These are phyloP conservation scores for Chlamydomonas asymmetrica DNA, from an alignment of 139 green algal genomes.

Conservation along the genomic window DNA sequence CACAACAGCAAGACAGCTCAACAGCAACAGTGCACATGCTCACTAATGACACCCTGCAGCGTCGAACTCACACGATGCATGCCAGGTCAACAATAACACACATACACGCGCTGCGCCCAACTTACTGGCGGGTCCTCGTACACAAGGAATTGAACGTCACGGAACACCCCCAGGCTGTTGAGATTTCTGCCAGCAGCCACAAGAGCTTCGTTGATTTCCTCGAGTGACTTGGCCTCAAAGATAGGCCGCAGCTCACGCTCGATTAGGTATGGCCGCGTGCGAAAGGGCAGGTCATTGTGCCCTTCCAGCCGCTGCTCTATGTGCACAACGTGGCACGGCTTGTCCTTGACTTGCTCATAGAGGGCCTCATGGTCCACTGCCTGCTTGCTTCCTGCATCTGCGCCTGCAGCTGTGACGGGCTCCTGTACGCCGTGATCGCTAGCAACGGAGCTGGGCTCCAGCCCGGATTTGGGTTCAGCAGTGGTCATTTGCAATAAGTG, in stretches of 20 bases:
- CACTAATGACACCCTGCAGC: too few relatives aligned
- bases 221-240: slow-evolving; percentile 52
- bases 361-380: slow-evolving; percentile 28
- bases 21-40: too few relatives aligned
- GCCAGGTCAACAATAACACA: too few relatives aligned
- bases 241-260: slow-evolving; percentile 48
- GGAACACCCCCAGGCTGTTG: slow-evolving; percentile 66
- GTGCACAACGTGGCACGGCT: slow-evolving; percentile 31
- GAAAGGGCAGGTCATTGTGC: slow-evolving; percentile 2
- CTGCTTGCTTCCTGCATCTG: too few relatives aligned
- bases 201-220: slow-evolving; percentile 67
- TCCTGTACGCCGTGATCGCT: too few relatives aligned
- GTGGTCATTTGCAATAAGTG: too few relatives aligned
- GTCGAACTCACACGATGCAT: too few relatives aligned
- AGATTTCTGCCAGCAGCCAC: slow-evolving; percentile 55
- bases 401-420: too few relatives aligned
- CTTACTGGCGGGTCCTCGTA: slow-evolving; percentile 39
- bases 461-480: neutral
- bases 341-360: slow-evolving; percentile 43
- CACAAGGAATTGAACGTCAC: slow-evolving; percentile 57
- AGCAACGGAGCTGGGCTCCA: too few relatives aligned
- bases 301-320: slow-evolving; percentile 30
- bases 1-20: too few relatives aligned
- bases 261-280: slow-evolving; percentile 35
- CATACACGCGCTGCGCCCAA: too few relatives aligned